Evolutionary conservation across 768 basidiomycete species (phyloP).

Genomic region (Kwoniella botswanensis): DNA sequence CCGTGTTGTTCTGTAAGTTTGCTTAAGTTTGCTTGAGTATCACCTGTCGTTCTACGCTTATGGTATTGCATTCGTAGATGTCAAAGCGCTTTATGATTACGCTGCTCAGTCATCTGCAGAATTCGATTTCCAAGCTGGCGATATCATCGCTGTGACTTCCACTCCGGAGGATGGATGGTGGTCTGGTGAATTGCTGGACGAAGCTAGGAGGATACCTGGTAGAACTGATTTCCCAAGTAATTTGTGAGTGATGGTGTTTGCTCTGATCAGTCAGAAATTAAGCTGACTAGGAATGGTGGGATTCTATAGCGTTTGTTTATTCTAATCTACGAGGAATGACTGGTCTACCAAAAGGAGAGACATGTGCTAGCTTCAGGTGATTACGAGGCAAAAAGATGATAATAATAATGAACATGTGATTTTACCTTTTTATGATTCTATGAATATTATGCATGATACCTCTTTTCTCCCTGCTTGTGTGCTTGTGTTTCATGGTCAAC

Average conservation of each 20-base stretch:
- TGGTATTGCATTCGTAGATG: constrained; percentile 51
- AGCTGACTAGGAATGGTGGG: background rate
- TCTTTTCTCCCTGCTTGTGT: background rate
- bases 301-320: constrained; percentile 39
- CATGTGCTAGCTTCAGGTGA: too few relatives aligned
- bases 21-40: constrained; percentile 58
- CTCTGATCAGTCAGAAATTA: background rate
- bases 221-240: constrained; percentile 58
- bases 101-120: constrained; percentile 81
- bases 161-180: constrained; percentile 99
- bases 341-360: background rate
- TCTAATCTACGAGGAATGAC: constrained; percentile 21
- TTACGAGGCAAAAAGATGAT: too few relatives aligned
- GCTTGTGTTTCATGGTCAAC: background rate
- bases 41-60: too few relatives aligned
- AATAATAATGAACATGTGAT: too few relatives aligned
- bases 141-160: constrained; percentile 91
- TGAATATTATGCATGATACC: constrained; percentile 1
- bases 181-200: constrained; percentile 67
- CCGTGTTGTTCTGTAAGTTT: constrained; percentile 80
- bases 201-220: constrained; percentile 55
- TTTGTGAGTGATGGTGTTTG: constrained; percentile 48
- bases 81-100: constrained; percentile 82
- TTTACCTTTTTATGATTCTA: background rate
- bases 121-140: constrained; percentile 93